phyloP scores from a whole-genome alignment of 768 basidiomycete species.

The Kwoniella europaea region DNA sequence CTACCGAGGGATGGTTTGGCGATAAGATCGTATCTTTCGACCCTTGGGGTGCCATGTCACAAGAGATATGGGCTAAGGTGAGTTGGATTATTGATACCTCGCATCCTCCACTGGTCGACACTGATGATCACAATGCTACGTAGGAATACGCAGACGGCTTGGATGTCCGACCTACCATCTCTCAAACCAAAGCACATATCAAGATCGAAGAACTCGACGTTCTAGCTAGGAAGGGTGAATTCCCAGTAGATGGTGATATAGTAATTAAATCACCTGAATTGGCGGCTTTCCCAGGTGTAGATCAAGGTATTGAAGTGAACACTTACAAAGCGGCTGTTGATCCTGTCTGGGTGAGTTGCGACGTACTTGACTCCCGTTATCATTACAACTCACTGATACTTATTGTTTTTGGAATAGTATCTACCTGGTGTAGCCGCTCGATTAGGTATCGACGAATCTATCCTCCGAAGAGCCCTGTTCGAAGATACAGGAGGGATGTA shows the following conservation, averaged over 20 bases:
- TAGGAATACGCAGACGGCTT: slow-evolving; percentile 63
- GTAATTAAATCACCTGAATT: slow-evolving; percentile 67
- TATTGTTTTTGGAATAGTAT: slow-evolving; percentile 57
- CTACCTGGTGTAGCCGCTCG: slow-evolving; percentile 89
- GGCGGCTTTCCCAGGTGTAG: slow-evolving; percentile 53
- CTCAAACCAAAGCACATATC: slow-evolving; percentile 87
- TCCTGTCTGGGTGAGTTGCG: slow-evolving; percentile 73
- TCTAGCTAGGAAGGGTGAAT: slow-evolving; percentile 70
- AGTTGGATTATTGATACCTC: slow-evolving; percentile 9
- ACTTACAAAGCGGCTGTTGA: slow-evolving; percentile 94
- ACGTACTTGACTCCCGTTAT: too few relatives aligned
- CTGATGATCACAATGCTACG: not conserved
- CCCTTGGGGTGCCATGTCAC: slow-evolving; percentile 89
- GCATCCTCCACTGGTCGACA: not conserved
- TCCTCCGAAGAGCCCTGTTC: slow-evolving; percentile 87
- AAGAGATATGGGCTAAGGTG: slow-evolving; percentile 50
- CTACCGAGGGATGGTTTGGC: slow-evolving; percentile 73
- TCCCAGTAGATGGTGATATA: slow-evolving; percentile 80
- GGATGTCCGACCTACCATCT: slow-evolving; percentile 89
- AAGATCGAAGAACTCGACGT: slow-evolving; percentile 94
- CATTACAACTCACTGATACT: too few relatives aligned
- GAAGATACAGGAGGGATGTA: slow-evolving; percentile 73
- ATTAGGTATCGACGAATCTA: slow-evolving; percentile 85
- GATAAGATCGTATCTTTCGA: slow-evolving; percentile 78
- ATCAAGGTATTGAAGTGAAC: slow-evolving; percentile 81